These are phyloP conservation scores for Acer yangbiense DNA, from an alignment of 345 rosid genomes.

Conservation along the genomic window DNA sequence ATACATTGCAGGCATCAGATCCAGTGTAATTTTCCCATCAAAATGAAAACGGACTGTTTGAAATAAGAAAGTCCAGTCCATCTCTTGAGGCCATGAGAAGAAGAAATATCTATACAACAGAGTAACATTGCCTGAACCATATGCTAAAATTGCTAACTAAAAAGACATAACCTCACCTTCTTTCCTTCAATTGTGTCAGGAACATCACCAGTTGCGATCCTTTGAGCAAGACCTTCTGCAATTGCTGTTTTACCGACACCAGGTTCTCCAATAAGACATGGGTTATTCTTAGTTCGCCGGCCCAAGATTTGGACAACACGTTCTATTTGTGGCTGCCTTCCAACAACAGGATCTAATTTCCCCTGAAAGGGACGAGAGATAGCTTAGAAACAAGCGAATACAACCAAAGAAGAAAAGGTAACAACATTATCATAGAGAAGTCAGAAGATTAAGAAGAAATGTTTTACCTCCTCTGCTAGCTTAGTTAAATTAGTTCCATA, in stretches of 20 bases:
- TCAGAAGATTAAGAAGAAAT: slow-evolving; percentile 8
- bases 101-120: background rate
- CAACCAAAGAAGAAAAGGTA: background rate
- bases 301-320: slow-evolving; percentile 96
- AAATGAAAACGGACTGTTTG: too few species aligned
- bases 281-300: slow-evolving; percentile 95
- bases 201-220: slow-evolving; percentile 91
- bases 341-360: slow-evolving; percentile 97
- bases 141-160: background rate
- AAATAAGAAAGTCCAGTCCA: background rate
- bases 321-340: slow-evolving; percentile 96
- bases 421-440: background rate
- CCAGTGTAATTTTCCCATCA: background rate
- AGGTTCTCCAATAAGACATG: slow-evolving; percentile 99
- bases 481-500: slow-evolving; percentile 97
- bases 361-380: slow-evolving; percentile 52
- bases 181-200: slow-evolving; percentile 98
- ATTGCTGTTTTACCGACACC: slow-evolving; percentile 99
- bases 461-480: slow-evolving; percentile 88
- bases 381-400: slow-evolving; percentile 2
- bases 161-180: slow-evolving; percentile 51
- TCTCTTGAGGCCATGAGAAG: background rate
- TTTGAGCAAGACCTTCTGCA: slow-evolving; percentile 99
- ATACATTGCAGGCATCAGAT: background rate
- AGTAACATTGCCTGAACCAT: background rate